Base-by-base conservation (phyloP, 192 early-diverging fungal species). In the Oehlia diaphana region DNA sequence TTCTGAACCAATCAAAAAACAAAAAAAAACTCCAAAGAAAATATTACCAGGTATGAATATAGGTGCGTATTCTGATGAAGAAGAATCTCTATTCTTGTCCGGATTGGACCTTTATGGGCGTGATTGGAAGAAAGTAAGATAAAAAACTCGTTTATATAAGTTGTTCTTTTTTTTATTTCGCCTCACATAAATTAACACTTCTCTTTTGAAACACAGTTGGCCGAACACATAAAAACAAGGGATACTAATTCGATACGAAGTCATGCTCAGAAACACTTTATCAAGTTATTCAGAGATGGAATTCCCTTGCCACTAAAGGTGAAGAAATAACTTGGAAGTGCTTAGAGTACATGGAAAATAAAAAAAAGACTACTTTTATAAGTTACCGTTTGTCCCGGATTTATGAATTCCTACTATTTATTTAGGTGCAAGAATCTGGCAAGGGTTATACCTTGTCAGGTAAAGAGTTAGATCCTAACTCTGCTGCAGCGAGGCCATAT, bases 231-330 rank as follows among this genome's bases (percentile, higher is more conserved):
- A 19, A 88, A 75, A 37, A 97, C 95, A 10, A 86, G 96, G 61
- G 93, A 95, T 76, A 64, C 91, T 65, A 93, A 95, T 81, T 94
- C 94, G 21, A 93, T 97, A 75, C 87, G 95, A 75, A 93, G 92
- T 74, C 96, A 96, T 80, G 95, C 95, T 50, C 95, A 96, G 86
- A 96, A 96, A 82, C 92, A 95, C 81, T 95, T 97, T 79, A 96
- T 96, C 83, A 95, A 95, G 81, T 84, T 97, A 81, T 97, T 89
- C 82, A 83, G 96, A 39, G 96, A 95, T 78, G 90, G 85, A 26
- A 81, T 93, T 63, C 93, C 93, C 49, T 83, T 97, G 63, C 96
- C 96, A n/a, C 87, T 83, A 71, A 96, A 94, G 84, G 94, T 96
- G 66, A 74, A 95, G 96, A 31, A 90, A 91, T 14, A 91, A 93